Evolutionary conservation across 768 basidiomycete genomes (phyloP).

Genomic region (Phaeotremella fagi): DNA sequence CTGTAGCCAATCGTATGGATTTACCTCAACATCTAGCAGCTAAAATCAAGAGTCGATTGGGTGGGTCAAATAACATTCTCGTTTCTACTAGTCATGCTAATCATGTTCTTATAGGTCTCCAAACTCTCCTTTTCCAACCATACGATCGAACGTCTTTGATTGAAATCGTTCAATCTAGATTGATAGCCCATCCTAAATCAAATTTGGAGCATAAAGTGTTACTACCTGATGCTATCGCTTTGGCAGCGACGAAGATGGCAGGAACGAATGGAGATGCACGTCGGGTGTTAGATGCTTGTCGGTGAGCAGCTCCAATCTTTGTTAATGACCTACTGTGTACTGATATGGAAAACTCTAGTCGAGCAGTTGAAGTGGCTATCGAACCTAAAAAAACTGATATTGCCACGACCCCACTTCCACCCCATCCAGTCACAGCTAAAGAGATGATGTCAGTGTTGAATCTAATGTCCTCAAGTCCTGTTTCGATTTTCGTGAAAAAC

Average conservation of each 20-base stretch:
- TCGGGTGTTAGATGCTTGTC: constrained; percentile 84
- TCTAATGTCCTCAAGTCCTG: constrained; percentile 86
- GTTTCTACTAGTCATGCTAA: neutral
- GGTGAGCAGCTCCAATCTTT: constrained; percentile 52
- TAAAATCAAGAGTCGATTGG: constrained; percentile 83
- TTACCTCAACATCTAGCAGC: constrained; percentile 91
- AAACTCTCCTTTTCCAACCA: constrained; percentile 62
- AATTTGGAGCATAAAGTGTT: constrained; percentile 55
- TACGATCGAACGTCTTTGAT: constrained; percentile 69
- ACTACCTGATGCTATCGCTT: constrained; percentile 69
- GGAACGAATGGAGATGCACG: constrained; percentile 90
- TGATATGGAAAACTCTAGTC: no score
- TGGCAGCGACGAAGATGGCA: constrained; percentile 74
- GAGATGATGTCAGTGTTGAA: constrained; percentile 76
- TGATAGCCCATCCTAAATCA: constrained; percentile 54
- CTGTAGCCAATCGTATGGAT: constrained; percentile 98
- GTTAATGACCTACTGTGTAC: no score
- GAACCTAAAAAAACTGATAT: constrained; percentile 48
- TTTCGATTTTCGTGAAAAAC: constrained; percentile 71
- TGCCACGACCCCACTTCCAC: constrained; percentile 46
- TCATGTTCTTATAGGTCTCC: constrained; percentile 26
- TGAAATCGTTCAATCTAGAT: constrained; percentile 77
- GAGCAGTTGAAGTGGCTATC: constrained; percentile 72
- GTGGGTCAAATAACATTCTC: no score
- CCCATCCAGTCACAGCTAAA: constrained; percentile 57